phyloP scores from a whole-genome alignment of 805 yeast genomes.

The Komagataella phaffii region DNA sequence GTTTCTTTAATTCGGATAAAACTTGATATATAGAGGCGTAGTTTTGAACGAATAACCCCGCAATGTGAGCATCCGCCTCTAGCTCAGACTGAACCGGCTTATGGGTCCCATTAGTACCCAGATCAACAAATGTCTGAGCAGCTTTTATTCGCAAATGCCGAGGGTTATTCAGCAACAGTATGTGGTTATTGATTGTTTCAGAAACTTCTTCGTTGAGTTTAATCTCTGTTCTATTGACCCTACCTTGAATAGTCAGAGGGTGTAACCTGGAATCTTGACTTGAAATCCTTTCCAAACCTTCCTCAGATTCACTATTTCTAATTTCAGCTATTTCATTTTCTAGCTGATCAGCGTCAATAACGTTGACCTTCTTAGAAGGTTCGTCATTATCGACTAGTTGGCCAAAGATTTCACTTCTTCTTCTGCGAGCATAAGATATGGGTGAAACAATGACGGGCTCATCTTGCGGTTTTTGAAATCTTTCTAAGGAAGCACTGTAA shows the following conservation, averaged over 20 bases:
- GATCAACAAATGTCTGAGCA: conserved; percentile 17
- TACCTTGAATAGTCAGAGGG: conserved; percentile 42
- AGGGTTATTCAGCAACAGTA: conserved; percentile 48
- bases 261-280: conserved; percentile 43
- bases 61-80: conserved; percentile 73
- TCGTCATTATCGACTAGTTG: conserved; percentile 25
- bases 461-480: conserved; percentile 9
- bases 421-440: conserved; percentile 20
- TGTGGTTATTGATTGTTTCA: conserved; percentile 47
- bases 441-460: conserved; percentile 8
- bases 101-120: conserved; percentile 43
- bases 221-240: conserved; percentile 36
- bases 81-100: conserved; percentile 19
- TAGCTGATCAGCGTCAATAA: conserved; percentile 22
- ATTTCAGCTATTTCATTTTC: conserved; percentile 18
- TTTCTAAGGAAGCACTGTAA: not conserved
- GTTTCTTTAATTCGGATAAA: conserved; percentile 46
- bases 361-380: conserved; percentile 14
- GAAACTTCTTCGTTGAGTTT: conserved; percentile 44
- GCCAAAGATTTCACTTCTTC: conserved; percentile 27
- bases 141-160: conserved; percentile 49
- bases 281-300: conserved; percentile 12
- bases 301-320: conserved; percentile 18
- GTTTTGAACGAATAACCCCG: conserved; percentile 68
- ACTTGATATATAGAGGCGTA: conserved; percentile 61